Conservation (phyloP, 805 yeast genomes). For the Metschnikowia borealis region DNA sequence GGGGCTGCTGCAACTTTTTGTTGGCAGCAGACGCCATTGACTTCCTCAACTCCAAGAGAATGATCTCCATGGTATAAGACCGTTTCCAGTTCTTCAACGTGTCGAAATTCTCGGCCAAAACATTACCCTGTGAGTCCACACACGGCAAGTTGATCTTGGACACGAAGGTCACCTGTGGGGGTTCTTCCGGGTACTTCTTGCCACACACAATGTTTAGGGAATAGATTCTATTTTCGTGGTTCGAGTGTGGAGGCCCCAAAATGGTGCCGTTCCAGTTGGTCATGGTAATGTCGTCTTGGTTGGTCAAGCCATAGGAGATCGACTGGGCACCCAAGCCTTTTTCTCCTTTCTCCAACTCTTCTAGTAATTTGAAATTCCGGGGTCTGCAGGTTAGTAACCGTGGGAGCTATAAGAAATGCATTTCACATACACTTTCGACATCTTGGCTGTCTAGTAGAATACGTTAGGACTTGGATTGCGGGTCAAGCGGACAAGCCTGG, state of each 20-base stretch:
- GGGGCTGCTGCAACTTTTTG: constrained; percentile 84
- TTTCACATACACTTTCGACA: constrained; percentile 47
- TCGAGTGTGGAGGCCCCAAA: constrained; percentile 88
- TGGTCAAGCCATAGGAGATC: constrained; percentile 90
- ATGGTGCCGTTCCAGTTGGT: constrained; percentile 97
- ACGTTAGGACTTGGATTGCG: background rate
- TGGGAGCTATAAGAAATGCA: background rate
- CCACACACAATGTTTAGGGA: constrained; percentile 80
- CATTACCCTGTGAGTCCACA: constrained; percentile 66
- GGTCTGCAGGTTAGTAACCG: constrained; percentile 48
- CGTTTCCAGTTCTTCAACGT: constrained; percentile 83
- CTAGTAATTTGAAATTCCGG: constrained; percentile 88
- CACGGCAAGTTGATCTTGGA: constrained; percentile 89
- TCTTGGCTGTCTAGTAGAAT: constrained; percentile 7
- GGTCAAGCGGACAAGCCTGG: constrained; percentile 2
- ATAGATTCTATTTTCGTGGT: constrained; percentile 91
- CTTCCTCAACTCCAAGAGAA: constrained; percentile 81
- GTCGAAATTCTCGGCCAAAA: constrained; percentile 46
- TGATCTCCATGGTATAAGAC: constrained; percentile 89
- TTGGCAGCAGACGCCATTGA: constrained; percentile 77
- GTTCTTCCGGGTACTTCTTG: constrained; percentile 77
- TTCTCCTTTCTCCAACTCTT: constrained; percentile 97
- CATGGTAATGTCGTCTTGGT: constrained; percentile 88
- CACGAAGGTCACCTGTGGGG: constrained; percentile 78
- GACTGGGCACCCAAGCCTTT: constrained; percentile 97